Evolutionary conservation across 495 filamentous ascomycete species (phyloP).

Genomic region (Acidiella bohemica): DNA sequence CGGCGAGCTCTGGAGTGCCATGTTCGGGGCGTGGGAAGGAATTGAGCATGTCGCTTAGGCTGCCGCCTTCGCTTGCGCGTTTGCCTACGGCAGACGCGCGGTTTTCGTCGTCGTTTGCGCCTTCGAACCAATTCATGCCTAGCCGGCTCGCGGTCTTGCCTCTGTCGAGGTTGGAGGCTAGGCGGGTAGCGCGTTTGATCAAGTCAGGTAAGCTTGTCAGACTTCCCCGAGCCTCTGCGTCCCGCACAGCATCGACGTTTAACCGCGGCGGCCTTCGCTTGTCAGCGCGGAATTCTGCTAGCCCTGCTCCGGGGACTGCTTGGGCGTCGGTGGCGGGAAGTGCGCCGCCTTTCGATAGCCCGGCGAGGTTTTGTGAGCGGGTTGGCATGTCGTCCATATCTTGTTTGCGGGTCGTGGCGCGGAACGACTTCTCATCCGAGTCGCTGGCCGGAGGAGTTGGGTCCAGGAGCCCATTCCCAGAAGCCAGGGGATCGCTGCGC

Average conservation of each 20-base stretch:
- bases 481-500: conserved; percentile 10
- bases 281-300: conserved; percentile 29
- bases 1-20: conserved; percentile 33
- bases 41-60: conserved; percentile 75
- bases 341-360: conserved; percentile 28
- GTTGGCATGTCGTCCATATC: conserved; percentile 2
- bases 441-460: too few relatives aligned
- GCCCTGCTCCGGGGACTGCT: conserved; percentile 8
- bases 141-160: conserved; percentile 69
- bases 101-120: conserved; percentile 27
- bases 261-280: conserved; percentile 57
- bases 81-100: conserved; percentile 15
- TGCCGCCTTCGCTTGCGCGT: conserved; percentile 38
- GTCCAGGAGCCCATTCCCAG: conserved; percentile 25
- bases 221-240: conserved; percentile 71
- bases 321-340: conserved; percentile 12
- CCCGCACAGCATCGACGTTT: conserved; percentile 64
- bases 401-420: conserved; percentile 10
- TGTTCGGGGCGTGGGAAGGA: conserved; percentile 77
- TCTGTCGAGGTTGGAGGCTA: conserved; percentile 78
- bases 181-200: conserved; percentile 71
- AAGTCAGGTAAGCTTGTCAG: conserved; percentile 84
- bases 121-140: conserved; percentile 33
- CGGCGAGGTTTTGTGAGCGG: conserved; percentile 21
- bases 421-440: conserved; percentile 15